A percentile compares a stretch with the other conserved stretches of the same genome.
Evolutionary conservation across 2,329 filamentous ascomycete genomes (phyloP).

Genomic region (Bretziella fagacearum): DNA sequence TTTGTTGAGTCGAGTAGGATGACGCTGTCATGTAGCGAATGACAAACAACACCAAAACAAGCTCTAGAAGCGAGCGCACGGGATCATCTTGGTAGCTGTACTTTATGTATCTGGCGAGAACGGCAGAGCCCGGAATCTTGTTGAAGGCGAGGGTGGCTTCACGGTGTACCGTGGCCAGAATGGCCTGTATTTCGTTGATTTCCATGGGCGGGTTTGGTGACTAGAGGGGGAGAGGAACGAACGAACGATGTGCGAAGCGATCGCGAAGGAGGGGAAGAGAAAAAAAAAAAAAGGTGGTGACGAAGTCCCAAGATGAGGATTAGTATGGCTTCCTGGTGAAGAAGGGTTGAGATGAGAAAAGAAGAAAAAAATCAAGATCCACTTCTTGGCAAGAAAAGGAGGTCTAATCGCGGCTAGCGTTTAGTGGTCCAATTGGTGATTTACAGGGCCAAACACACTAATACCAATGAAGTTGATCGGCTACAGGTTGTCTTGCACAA

Average conservation of each 20-base stretch:
- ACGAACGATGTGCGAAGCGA: too few species aligned
- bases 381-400: slow-evolving; percentile 4
- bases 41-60: slow-evolving; percentile 88
- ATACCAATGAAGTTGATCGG: too few species aligned
- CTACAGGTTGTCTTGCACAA: too few species aligned
- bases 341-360: not conserved
- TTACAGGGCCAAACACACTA: too few species aligned
- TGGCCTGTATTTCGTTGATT: slow-evolving; percentile 40
- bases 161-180: slow-evolving; percentile 35
- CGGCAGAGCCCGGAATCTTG: slow-evolving; percentile 81
- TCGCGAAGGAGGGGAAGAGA: too few species aligned
- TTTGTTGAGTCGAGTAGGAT: slow-evolving; percentile 80
- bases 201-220: too few species aligned
- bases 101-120: slow-evolving; percentile 85
- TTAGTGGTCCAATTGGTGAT: not conserved
- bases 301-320: too few species aligned
- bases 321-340: too few species aligned
- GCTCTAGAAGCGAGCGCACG: slow-evolving; percentile 78
- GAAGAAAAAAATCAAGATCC: not conserved
- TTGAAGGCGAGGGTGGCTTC: slow-evolving; percentile 54
- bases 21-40: slow-evolving; percentile 83
- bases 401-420: not conserved
- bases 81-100: slow-evolving; percentile 97
- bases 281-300: not conserved
- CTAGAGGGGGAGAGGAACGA: not conserved